phyloP scores from a whole-genome alignment of 805 yeast genomes.

The Cyberlindnera galapagoensis region DNA sequence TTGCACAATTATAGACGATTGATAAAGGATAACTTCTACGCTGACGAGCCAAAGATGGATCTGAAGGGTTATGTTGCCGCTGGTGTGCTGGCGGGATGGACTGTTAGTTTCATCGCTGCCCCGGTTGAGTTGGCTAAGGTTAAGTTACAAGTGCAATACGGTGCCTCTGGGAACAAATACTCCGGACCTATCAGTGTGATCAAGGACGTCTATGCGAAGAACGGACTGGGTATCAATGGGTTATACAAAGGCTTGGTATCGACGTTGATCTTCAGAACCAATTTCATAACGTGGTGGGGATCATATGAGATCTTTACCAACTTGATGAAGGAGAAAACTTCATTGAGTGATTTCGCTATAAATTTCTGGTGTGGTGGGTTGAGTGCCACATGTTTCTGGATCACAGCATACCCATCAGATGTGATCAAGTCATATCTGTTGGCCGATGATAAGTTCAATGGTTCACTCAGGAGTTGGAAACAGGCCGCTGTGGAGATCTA shows the following conservation, averaged over 20 bases:
- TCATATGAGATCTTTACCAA: constrained; percentile 75
- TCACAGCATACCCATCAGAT: constrained; percentile 82
- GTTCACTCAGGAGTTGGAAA: constrained; percentile 63
- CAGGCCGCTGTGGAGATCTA: constrained; percentile 69
- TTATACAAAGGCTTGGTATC: constrained; percentile 77
- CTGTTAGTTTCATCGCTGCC: constrained; percentile 93
- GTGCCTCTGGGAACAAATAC: constrained; percentile 58
- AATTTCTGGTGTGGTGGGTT: constrained; percentile 93
- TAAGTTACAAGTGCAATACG: constrained; percentile 83
- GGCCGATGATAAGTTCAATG: constrained; percentile 70
- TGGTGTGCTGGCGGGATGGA: constrained; percentile 77
- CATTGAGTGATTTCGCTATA: constrained; percentile 58
- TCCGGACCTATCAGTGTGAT: constrained; percentile 79
- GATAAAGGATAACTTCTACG: constrained; percentile 56
- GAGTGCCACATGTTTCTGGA: constrained; percentile 84
- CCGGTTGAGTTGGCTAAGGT: constrained; percentile 90
- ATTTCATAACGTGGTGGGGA: constrained; percentile 92
- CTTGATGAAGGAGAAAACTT: constrained; percentile 59
- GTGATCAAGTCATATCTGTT: constrained; percentile 81
- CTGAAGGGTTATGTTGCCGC: constrained; percentile 70
- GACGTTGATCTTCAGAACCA: constrained; percentile 82
- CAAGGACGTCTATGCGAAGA: constrained; percentile 44
- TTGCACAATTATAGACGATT: constrained; percentile 69
- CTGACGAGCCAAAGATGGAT: constrained; percentile 58
- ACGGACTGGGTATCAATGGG: constrained; percentile 56